Base-by-base conservation (phyloP, 1,284 basidiomycete genomes). In the Rhodotorula sp. region DNA sequence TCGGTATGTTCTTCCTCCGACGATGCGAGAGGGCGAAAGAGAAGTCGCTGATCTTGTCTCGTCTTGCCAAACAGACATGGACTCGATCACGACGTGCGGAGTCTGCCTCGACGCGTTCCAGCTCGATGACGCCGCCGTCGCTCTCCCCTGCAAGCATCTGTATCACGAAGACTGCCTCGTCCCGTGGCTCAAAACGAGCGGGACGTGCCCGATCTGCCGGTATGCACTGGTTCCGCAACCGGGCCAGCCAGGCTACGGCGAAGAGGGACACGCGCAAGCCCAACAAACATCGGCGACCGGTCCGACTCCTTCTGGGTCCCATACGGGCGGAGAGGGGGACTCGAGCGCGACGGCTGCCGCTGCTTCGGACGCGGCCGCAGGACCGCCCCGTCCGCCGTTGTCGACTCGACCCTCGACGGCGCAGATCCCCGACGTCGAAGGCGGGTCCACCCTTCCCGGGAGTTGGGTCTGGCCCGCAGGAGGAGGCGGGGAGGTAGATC, bases 161-260 rank as follows among this genome's bases (percentile, higher is more conserved):
- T 93, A 91, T 82, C 91, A 93, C 77, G 86, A 90, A 76, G 85
- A 86, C 23, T 93, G 91, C 77, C 91, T 93, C 73, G 73, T 89
- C 26, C 90, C 90, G 0, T 93, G 91, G 91, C 82, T 93, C 28
- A 90, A 89, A 77, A 88, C 88, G 2, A 90, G 88, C 72, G 91
- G 88, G 6, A 93, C 91, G 52, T 93, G 91, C 81, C 91, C 91
- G 49, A 90, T 91, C 18, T 93, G 91, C 83, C 85, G 90, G 87
- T 89, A 79, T 50, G 86, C 78, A 18, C 57, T 67, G 55, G 64
- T 75, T 1, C 73, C 73, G 8, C 73, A 75, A 45, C 73, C 73
- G 16, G 69, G 70, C 2, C 66, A 71, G 48, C 59, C 60, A 18
- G 69, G 69, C 3, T 71, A 71, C 31, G 64, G 65, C 19, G 58